Evolutionary conservation across 73 alveolate genomes (phyloP).

Genomic region (Paramecium sexaurelia): DNA sequence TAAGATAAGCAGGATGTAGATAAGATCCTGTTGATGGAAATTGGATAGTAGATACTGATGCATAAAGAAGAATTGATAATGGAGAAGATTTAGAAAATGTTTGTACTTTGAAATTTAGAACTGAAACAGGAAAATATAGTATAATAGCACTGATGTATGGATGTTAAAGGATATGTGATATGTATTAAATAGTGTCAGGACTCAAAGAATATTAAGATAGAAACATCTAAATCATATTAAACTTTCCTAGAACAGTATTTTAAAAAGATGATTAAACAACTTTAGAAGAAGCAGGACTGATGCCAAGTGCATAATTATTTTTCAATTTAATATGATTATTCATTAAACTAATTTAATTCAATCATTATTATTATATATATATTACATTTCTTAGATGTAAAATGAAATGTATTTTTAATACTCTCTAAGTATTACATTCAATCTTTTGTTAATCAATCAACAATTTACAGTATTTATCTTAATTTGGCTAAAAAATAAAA

Average conservation of each 20-base stretch:
- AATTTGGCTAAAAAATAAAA: slow-evolving; percentile 28
- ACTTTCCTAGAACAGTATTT: slow-evolving; percentile 38
- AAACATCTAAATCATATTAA: not conserved
- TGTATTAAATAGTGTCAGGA: not conserved
- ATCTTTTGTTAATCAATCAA: slow-evolving; percentile 79
- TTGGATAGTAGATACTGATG: slow-evolving; percentile 44
- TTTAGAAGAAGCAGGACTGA: slow-evolving; percentile 48
- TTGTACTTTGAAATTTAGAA: slow-evolving; percentile 41
- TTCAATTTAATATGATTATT: slow-evolving; percentile 40
- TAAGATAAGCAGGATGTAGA: slow-evolving; percentile 16
- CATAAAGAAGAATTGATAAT: slow-evolving; percentile 7
- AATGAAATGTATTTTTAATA: slow-evolving; percentile 79
- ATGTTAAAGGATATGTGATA: not conserved
- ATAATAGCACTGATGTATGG: slow-evolving; percentile 16
- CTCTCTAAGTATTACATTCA: slow-evolving; percentile 92
- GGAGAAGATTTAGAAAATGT: slow-evolving; percentile 34
- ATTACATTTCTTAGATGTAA: slow-evolving; percentile 77
- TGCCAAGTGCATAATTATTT: slow-evolving; percentile 47
- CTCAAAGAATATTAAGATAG: slow-evolving; percentile 1
- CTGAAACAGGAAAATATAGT: slow-evolving; percentile 44
- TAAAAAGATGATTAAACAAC: not conserved
- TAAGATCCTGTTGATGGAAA: slow-evolving; percentile 42
- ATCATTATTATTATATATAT: slow-evolving; percentile 77
- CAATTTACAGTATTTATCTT: slow-evolving; percentile 90
- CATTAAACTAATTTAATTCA: slow-evolving; percentile 78